A percentile compares a stretch with the other conserved stretches of the same genome.
Conservation (phyloP, 2,329 filamentous ascomycete species). For the Pseudogymnoascus sp. region DNA sequence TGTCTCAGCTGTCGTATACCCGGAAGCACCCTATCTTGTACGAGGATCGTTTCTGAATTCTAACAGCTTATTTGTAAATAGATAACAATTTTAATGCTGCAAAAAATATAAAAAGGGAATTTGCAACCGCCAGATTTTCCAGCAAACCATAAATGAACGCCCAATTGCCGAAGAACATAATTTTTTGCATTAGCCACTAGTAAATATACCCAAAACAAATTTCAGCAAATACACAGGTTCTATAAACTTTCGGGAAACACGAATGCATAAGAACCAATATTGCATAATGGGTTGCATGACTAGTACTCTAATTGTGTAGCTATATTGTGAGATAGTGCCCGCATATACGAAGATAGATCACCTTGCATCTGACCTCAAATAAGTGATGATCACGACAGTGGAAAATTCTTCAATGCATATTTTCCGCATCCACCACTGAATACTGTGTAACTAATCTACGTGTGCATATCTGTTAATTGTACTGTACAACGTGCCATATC, state of each 20-base stretch:
- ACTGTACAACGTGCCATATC: neutral
- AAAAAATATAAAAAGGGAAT: neutral
- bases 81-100: neutral
- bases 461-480: neutral
- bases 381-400: neutral
- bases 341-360: neutral
- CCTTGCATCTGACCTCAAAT: neutral
- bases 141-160: neutral
- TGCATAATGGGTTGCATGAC: neutral
- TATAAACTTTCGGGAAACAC: neutral
- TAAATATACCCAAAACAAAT: neutral
- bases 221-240: neutral
- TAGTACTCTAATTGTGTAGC: neutral
- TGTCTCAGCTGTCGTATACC: neutral
- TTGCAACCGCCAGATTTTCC: neutral
- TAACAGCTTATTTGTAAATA: neutral
- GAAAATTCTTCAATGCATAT: neutral
- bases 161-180: neutral
- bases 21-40: neutral
- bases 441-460: neutral
- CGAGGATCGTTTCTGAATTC: neutral
- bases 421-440: neutral
- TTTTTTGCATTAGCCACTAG: neutral
- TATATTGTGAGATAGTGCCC: neutral
- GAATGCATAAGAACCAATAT: neutral